Base-by-base conservation (phyloP, 805 yeast genomes). In the Myxozyma udenii region DNA sequence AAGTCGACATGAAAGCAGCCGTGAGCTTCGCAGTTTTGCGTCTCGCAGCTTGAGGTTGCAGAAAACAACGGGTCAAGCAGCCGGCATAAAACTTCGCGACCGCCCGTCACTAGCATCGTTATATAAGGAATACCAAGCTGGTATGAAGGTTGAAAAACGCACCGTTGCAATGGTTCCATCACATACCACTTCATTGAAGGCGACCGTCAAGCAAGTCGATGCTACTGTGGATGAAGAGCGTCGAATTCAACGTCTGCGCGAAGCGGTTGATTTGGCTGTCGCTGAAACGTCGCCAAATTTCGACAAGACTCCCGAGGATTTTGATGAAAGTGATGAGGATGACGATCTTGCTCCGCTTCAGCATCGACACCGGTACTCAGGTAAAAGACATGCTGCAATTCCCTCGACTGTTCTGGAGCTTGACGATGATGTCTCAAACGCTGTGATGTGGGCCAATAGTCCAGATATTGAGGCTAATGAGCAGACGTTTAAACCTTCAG, bases 21-120 rank as follows among this genome's bases (percentile, higher is more conserved):
- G 14, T 28, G 41, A 39, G 23, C 26, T 50, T 3, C 52, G 46
- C 16, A 25, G 48, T 12, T 46, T 52, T 18, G 53, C 53, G 16
- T 46, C 48, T 9, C 40, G 45, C 6, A 38, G 48, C 24, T 32
- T 51, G 14, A 48, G 22, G 24, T 32, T 52, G 4, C 46, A 40
- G 12, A 18, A 23, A 16, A 35, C 25, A 21, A 41, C 48, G 12
- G 41, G 50, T 11, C 5, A 45, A 1, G 48, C 56, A 16, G 46
- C 40, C 14, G 22, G 37, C 12, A 39, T 35, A 2, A 41, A 42
- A 7, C 41, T 48, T 16, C 50, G 48, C 16, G 57, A 48, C 21
- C 50, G 53, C 3, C 53, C 57, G 28, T 52, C 57, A 18, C 30
- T 52, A 23, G 30, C 49, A 28, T 48, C 57, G 4, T 42, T 52